Base-by-base conservation (phyloP, 768 basidiomycete genomes). In the Naganishia randhawae region DNA sequence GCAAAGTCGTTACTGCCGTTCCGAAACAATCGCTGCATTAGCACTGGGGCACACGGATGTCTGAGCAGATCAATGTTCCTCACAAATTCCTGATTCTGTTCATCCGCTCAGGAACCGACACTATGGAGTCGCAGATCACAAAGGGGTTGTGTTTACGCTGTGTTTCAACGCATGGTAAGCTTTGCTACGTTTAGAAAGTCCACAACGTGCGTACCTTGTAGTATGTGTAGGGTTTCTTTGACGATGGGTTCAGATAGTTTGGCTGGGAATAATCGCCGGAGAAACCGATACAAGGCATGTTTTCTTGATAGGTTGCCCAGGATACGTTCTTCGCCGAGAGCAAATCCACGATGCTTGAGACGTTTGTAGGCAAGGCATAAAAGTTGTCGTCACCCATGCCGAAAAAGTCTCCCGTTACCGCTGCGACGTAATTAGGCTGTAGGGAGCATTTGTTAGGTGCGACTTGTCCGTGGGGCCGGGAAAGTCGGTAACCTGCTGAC, bases 331-430 rank as follows among this genome's bases (percentile, higher is more conserved):
- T 84, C 19, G 81, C 78, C 29, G 87, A 87, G 33, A 88, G 78
- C 19, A 88, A 80, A 70, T 88, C 87, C 27, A 86, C 83, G 48
- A 87, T 71, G 14, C 84, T 85, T 2, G 86, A 85, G 9, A 86
- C 78, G 72, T 86, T 86, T 29, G 70, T 72, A 0, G 83, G 83
- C 35, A 85, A 66, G 32, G 66, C 77, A 37, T 37, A 64, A 51
- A 50, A 61, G 16, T 29, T 69, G 67, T 88, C 86, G 66, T 77
- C 80, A 0, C 75, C 77, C 75, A 84, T 80, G 35, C 84, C 87
- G 57, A 78, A 85, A 74, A 84, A 86, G 74, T 85, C 84, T 42
- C 86, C 86, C 17, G 84, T 84, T 11, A 81, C 78, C 0, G 80
- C 75, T 14, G 85, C 82, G 61, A 84, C 71, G 63, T 84, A 87